Evolutionary conservation across 2,329 filamentous ascomycete species (phyloP).

Genomic region (Cladosporium velox): DNA sequence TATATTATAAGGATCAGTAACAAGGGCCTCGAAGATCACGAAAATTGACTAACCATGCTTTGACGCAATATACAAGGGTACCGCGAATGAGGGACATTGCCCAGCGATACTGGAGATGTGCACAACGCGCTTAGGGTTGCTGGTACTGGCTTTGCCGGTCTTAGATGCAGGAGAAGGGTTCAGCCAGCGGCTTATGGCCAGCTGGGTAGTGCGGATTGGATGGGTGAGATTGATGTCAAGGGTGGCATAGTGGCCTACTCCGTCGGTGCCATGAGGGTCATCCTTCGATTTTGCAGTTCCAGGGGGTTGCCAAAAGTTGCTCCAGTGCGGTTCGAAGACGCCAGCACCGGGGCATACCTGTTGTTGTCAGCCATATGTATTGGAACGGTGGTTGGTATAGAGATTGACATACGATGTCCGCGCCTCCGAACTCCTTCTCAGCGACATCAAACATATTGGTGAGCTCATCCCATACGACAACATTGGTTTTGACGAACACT

Average conservation of each 20-base stretch:
- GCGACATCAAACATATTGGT: conserved; percentile 53
- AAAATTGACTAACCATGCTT: conserved; percentile 39
- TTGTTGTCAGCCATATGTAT: conserved; percentile 19
- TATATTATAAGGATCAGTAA: not conserved
- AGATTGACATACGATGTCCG: conserved; percentile 47
- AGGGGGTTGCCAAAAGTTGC: conserved; percentile 53
- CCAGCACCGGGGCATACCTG: conserved; percentile 51
- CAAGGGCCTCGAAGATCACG: no score
- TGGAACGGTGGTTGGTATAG: conserved; percentile 19
- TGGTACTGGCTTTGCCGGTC: conserved; percentile 36
- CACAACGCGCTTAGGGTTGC: conserved; percentile 50
- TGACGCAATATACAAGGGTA: conserved; percentile 48
- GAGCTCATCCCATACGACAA: conserved; percentile 53
- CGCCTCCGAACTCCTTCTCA: conserved; percentile 48
- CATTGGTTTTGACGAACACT: conserved; percentile 50
- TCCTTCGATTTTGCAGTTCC: conserved; percentile 42
- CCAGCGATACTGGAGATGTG: conserved; percentile 50
- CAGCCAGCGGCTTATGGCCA: conserved; percentile 50
- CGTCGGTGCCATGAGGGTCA: conserved; percentile 28
- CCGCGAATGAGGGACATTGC: conserved; percentile 41
- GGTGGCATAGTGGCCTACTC: conserved; percentile 37
- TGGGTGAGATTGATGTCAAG: conserved; percentile 53
- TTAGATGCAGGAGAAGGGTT: conserved; percentile 34
- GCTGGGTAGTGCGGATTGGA: conserved; percentile 50
- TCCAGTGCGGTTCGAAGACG: conserved; percentile 51